Percentiles rank a stretch among this genome's conserved stretches.
Conservation (phyloP, 73 alveolate species). For the Paramecium biaurelia region DNA sequence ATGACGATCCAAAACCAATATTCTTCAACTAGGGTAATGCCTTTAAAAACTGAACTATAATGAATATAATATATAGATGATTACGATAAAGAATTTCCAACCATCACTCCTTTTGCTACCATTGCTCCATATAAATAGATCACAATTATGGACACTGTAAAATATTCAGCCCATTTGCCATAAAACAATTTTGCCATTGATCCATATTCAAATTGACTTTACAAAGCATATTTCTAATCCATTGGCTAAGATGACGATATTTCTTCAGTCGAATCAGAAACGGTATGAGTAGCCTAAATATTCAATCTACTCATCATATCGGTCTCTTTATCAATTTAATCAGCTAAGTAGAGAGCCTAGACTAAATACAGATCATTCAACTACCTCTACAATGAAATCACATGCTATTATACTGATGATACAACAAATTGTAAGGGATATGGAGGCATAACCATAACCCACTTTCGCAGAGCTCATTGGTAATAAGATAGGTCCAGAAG, state of each 20-base stretch:
- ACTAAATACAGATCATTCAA: neutral
- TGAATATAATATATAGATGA: neutral
- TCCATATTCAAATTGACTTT: conserved; percentile 56
- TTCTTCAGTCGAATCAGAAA: conserved; percentile 4
- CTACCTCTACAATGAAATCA: conserved; percentile 52
- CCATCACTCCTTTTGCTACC: conserved; percentile 54
- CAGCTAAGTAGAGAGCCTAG: neutral
- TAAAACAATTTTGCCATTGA: conserved; percentile 46
- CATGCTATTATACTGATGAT: conserved; percentile 50
- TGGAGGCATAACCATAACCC: conserved; percentile 54
- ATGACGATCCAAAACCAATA: conserved; percentile 47
- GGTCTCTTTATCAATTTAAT: neutral
- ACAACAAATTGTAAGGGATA: neutral
- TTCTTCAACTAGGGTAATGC: neutral
- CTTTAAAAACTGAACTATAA: neutral
- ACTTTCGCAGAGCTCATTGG: conserved; percentile 40
- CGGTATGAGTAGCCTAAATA: neutral
- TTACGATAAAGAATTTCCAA: conserved; percentile 57
- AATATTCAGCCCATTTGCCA: conserved; percentile 36
- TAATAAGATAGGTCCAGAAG: neutral
- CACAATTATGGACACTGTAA: conserved; percentile 14
- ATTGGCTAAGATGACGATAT: neutral
- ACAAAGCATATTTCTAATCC: neutral
- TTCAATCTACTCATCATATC: neutral
- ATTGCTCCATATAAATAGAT: conserved; percentile 55